Conservation (phyloP, 2,329 filamentous ascomycete genomes). For the Lasiodiplodia citricola region DNA sequence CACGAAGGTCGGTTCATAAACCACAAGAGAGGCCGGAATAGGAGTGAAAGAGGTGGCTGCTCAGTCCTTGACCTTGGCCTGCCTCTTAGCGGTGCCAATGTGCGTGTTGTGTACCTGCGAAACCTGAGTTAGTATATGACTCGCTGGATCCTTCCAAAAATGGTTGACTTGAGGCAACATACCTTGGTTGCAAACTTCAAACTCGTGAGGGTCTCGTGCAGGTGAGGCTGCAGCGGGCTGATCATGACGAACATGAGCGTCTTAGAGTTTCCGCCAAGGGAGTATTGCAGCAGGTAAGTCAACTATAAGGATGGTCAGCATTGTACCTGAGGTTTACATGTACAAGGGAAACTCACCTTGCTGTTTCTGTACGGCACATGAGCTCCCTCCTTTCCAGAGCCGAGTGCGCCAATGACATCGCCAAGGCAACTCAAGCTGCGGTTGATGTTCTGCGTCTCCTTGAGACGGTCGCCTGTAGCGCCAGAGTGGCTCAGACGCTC, state of each 20-base stretch:
- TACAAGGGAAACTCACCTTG: conserved; percentile 63
- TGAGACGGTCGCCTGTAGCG: conserved; percentile 83
- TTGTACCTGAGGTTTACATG: no score
- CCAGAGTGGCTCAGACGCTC: conserved; percentile 88
- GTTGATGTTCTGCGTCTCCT: conserved; percentile 98
- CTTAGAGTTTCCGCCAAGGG: conserved; percentile 91
- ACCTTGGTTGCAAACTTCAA: conserved; percentile 96
- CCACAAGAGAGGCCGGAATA: not conserved
- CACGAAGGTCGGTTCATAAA: not conserved
- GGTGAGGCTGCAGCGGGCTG: conserved; percentile 85
- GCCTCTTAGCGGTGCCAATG: conserved; percentile 84
- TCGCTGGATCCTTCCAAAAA: not conserved
- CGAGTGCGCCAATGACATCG: conserved; percentile 93
- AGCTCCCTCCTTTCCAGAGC: conserved; percentile 73
- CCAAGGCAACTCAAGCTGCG: conserved; percentile 89
- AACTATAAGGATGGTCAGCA: conserved; percentile 48
- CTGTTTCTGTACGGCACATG: conserved; percentile 96
- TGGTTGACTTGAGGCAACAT: conserved; percentile 34
- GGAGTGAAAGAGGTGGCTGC: not conserved
- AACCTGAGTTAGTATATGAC: conserved; percentile 6
- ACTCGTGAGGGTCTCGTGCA: conserved; percentile 92
- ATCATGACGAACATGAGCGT: conserved; percentile 99
- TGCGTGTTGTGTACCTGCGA: conserved; percentile 81
- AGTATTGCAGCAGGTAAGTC: conserved; percentile 94
- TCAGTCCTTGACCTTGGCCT: conserved; percentile 62